Base-by-base conservation (phyloP, 108 stramenopile species). In the Conticribra guillardii region DNA sequence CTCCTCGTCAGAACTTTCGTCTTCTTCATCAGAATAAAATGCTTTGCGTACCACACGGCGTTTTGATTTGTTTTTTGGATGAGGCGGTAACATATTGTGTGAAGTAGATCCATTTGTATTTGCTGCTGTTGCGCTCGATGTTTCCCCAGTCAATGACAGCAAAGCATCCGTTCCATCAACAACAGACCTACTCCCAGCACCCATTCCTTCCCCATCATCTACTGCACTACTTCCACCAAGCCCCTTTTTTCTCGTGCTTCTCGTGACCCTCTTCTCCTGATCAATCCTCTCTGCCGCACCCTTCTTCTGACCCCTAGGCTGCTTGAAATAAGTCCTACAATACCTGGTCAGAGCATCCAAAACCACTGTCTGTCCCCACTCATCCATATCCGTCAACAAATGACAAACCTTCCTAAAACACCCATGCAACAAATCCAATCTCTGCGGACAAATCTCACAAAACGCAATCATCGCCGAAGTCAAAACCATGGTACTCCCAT, bases 11-110 rank as follows among this genome's bases (percentile, higher is more conserved):
- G 81, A 73, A 44, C 75, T 78, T 71, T 92, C 94, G 71, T 99
- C 98, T 82, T 98, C 97, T 76, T 99, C 98, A 62, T 96, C 95
- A 22, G 92, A 94, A 85, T 99, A 99, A 68, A 99, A 99, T 47
- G 92, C 97, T 67, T 95, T 95, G 32, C 89, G 86, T 34, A 96
- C 90, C 23, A 92, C 94, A 4, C 92, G 85, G 17, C 94, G 86
- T 62, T 87, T 94, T 34, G 86, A 65, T 65, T 83, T 86, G 16
- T 68, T 44, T 31, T 69, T 64, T 60, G 48, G 65, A 1, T 51
- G 67, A 21, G 66, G 69, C 29, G 82, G 72, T 21, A 27, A 69
- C 18, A 56, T 29, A 15, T 49, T n/a, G 45, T 69, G 47, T 31
- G 62, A 29, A 8, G 58, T 23, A 33, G 19, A 45, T 18, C 65